Percentiles rank a stretch among this genome's conserved stretches.
Evolutionary conservation across 495 filamentous ascomycete species (phyloP).

Genomic region (Massariosphaeria phaeospora): DNA sequence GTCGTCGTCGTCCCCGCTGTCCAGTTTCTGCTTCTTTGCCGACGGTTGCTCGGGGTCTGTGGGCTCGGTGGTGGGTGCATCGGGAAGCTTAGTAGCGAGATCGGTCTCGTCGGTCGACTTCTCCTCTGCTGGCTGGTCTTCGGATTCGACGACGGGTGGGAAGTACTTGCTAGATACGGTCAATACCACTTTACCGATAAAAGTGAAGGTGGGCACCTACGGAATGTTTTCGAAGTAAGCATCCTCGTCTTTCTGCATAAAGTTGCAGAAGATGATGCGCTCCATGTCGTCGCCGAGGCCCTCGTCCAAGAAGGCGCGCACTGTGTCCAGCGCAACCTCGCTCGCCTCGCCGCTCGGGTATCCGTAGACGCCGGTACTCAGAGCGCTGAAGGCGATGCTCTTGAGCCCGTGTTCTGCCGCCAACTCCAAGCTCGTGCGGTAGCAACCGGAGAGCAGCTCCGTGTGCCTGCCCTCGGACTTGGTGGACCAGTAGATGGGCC

Average conservation of each 20-base stretch:
- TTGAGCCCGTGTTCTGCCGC: constrained; percentile 60
- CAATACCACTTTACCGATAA: not conserved
- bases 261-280: constrained; percentile 75
- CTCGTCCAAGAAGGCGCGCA: constrained; percentile 64
- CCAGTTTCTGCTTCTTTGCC: constrained; percentile 36
- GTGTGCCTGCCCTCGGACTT: constrained; percentile 43
- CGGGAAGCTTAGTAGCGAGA: constrained; percentile 30
- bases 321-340: constrained; percentile 58
- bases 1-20: constrained; percentile 14
- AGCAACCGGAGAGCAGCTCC: constrained; percentile 60
- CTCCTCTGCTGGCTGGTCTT: constrained; percentile 11
- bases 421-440: constrained; percentile 65
- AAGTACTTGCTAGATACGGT: constrained; percentile 33
- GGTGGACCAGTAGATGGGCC: constrained; percentile 64
- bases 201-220: constrained; percentile 60
- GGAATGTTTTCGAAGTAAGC: constrained; percentile 67
- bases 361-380: constrained; percentile 87
- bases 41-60: constrained; percentile 31
- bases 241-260: constrained; percentile 66
- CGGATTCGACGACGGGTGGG: constrained; percentile 31
- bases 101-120: constrained; percentile 13
- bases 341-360: constrained; percentile 76
- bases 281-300: constrained; percentile 55
- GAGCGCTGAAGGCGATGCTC: constrained; percentile 72
- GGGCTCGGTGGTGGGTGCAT: constrained; percentile 35